A percentile compares a stretch with the other conserved stretches of the same genome.
phyloP scores from a whole-genome alignment of 495 filamentous ascomycete genomes.

The Rusavskia elegans region DNA sequence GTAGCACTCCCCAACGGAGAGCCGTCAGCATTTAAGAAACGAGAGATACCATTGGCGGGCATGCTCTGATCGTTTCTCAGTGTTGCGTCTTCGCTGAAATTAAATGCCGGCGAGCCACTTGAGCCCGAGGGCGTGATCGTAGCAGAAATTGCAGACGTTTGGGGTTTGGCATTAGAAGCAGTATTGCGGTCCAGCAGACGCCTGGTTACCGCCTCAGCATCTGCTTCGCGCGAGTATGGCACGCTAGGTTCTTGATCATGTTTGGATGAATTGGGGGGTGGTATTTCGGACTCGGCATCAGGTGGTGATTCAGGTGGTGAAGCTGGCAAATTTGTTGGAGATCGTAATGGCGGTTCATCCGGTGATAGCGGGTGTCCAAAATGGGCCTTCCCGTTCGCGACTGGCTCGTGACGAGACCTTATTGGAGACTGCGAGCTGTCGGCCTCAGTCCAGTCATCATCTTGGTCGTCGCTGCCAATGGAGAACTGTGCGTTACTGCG shows the following conservation, averaged over 20 bases:
- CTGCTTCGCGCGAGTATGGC: slow-evolving; percentile 4
- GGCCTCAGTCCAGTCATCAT: slow-evolving; percentile 15
- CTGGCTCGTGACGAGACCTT: slow-evolving; percentile 5
- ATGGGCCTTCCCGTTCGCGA: slow-evolving; percentile 2
- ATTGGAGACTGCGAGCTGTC: slow-evolving; percentile 13
- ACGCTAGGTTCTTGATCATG: background rate
- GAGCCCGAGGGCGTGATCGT: slow-evolving; percentile 9
- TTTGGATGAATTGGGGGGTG: background rate
- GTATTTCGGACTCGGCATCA: background rate
- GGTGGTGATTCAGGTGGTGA: slow-evolving; percentile 13
- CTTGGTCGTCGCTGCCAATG: slow-evolving; percentile 11
- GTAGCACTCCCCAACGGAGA: slow-evolving; percentile 10
- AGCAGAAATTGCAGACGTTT: slow-evolving; percentile 9
- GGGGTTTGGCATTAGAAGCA: slow-evolving; percentile 1
- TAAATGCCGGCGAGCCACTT: slow-evolving; percentile 8
- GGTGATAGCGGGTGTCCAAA: slow-evolving; percentile 10
- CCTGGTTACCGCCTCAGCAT: slow-evolving; percentile 12
- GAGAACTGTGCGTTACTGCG: slow-evolving; percentile 4
- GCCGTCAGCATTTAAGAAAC: slow-evolving; percentile 8
- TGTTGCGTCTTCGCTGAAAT: slow-evolving; percentile 7
- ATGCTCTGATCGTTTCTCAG: slow-evolving; percentile 7
- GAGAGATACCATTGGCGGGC: slow-evolving; percentile 14
- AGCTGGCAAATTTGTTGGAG: slow-evolving; percentile 6
- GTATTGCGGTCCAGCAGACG: slow-evolving; percentile 12
- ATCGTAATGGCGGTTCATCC: slow-evolving; percentile 10